A percentile compares a stretch with the other conserved stretches of the same genome.
These are phyloP conservation scores for Phragmites australis DNA, from an alignment of 176 grass and related monocot species.

Conservation along the genomic window DNA sequence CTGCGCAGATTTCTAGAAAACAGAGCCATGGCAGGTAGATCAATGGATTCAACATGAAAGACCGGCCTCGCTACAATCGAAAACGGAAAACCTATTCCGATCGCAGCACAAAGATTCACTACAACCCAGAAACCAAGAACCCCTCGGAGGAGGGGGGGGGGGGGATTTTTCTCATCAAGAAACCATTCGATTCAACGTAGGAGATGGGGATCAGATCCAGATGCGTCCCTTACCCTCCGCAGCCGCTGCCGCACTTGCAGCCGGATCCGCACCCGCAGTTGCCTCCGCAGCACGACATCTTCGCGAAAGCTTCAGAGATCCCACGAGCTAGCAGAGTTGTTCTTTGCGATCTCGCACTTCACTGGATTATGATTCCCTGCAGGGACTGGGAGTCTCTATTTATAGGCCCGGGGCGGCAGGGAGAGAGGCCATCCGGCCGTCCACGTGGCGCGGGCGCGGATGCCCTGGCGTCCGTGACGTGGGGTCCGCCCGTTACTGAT, in stretches of 20 bases:
- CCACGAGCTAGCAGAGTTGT: background rate
- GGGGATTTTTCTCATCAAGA: too few species aligned
- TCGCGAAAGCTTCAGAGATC: background rate
- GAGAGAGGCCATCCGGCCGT: conserved; percentile 21
- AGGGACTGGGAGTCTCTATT: background rate
- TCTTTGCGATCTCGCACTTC: background rate
- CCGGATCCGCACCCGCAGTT: conserved; percentile 80
- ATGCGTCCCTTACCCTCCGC: conserved; percentile 59
- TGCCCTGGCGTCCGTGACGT: background rate
- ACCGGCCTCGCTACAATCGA: too few species aligned
- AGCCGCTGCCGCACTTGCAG: conserved; percentile 81
- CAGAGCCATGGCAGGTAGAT: too few species aligned
- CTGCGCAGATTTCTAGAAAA: too few species aligned
- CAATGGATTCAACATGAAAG: too few species aligned
- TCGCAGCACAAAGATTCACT: too few species aligned
- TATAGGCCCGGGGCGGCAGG: background rate
- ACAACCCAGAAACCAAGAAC: too few species aligned
- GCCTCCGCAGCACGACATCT: conserved; percentile 93
- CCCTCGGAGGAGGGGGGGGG: too few species aligned
- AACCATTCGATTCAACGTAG: too few species aligned
- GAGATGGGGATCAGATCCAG: too few species aligned
- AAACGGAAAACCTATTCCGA: too few species aligned
- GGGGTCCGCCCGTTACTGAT: background rate
- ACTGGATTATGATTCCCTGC: background rate
- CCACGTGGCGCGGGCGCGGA: conserved; percentile 15